Base-by-base conservation (phyloP, 768 basidiomycete genomes). In the Pisolithus orientalis region DNA sequence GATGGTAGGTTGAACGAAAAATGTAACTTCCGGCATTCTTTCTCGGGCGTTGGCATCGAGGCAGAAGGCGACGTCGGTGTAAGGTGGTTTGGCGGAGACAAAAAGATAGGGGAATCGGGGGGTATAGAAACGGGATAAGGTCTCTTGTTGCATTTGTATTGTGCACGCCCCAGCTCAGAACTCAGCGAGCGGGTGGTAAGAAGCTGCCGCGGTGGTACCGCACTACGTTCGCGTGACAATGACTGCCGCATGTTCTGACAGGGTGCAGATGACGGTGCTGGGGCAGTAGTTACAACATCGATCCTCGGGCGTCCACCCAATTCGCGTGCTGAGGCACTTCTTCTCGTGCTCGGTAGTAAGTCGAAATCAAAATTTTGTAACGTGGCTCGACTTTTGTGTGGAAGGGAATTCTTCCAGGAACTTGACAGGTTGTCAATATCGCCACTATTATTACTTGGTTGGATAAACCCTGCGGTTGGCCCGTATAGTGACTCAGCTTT, bases 121-220 rank as follows among this genome's bases (percentile, higher is more conserved):
- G 56, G 34, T n/a, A 44, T 27, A 9, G 49, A 28, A 8, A 45
- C 39, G 0, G 55, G 50, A 8, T 49, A 51, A 7, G 49, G 48
- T 16, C 44, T 56, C n/a, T 54, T 56, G 44, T 65, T 61, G 28
- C 66, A 67, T n/a, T 67, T 69, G 25, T 67, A 69, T 21, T 67
- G 66, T 2, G 51, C 38, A 2, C 65, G 66, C 17, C 61, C 62
- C 10, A 62, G 25, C 2, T 57, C 28, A 5, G 61, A 53, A 14
- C 47, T 48, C 14, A 53, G 24, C 14, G 17, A 24, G 6, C 17
- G 25, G 45, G 34, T 44, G 27, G 51, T 40, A 21, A 46, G 39
- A 38, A 32, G 6, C 3, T 31, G 32, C 11, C n/a, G n/a, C n/a
- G 40, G 39, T 3, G 3, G 7, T 17, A 6, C 44, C 6, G 10